Conservation (phyloP, 2,329 filamentous ascomycete genomes). For the Ophiostoma sp. region DNA sequence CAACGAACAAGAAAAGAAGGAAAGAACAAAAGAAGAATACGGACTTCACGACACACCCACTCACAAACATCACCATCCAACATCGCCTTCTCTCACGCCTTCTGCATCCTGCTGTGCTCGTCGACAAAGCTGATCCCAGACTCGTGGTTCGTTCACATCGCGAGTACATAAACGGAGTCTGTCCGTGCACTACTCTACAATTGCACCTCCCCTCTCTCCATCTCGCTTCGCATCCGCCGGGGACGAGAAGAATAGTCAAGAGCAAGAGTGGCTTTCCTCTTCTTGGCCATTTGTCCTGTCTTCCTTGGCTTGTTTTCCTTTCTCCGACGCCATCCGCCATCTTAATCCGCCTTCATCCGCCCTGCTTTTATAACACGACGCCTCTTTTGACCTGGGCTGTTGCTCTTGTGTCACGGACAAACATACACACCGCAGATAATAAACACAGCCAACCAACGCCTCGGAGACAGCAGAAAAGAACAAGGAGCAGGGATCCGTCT, state of each 20-base stretch:
- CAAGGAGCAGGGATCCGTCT: not conserved
- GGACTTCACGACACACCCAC: not conserved
- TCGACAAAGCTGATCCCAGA: not conserved
- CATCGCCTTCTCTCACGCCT: not conserved
- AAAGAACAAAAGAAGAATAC: not conserved
- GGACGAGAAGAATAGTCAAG: not conserved
- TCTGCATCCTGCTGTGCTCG: slow-evolving; percentile 17
- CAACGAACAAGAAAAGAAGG: not conserved
- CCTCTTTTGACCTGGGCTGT: not conserved
- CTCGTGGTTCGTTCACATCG: slow-evolving; percentile 1
- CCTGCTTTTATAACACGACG: not conserved
- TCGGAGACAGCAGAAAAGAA: not conserved
- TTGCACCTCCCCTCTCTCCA: not conserved
- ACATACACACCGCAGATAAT: not conserved
- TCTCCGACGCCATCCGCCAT: slow-evolving; percentile 12
- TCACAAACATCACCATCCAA: not conserved
- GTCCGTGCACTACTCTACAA: not conserved
- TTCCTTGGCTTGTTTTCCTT: not conserved
- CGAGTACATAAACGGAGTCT: not conserved
- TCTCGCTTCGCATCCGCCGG: slow-evolving; percentile 10
- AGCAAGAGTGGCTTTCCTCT: not conserved
- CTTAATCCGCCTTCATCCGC: not conserved
- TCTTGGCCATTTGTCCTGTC: not conserved
- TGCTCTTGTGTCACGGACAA: slow-evolving; percentile 11
- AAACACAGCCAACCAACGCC: slow-evolving; percentile 4